Evolutionary conservation across 441 rosid genomes (phyloP).

Genomic region (Omphalea diandra): DNA sequence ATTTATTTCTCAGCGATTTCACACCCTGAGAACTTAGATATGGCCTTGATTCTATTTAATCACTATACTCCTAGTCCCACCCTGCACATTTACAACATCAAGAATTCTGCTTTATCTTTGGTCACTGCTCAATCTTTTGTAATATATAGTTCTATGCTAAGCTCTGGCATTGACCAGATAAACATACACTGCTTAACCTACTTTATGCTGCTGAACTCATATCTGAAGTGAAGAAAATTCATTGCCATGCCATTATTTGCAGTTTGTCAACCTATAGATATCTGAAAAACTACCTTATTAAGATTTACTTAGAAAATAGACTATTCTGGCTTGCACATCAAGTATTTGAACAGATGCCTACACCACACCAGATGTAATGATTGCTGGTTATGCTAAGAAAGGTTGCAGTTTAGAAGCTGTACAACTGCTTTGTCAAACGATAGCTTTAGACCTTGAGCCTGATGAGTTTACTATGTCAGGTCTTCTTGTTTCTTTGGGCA

Average conservation of each 20-base stretch:
- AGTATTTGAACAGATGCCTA: constrained; percentile 36
- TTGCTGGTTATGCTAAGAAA: constrained; percentile 47
- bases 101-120: constrained; percentile 42
- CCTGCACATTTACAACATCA: constrained; percentile 44
- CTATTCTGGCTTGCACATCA: constrained; percentile 34
- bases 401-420: constrained; percentile 45
- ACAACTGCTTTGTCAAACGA: constrained; percentile 37
- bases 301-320: constrained; percentile 38
- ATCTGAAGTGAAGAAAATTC: constrained; percentile 47
- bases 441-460: constrained; percentile 37
- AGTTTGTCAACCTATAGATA: constrained; percentile 38
- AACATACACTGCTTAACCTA: constrained; percentile 42
- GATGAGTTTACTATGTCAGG: constrained; percentile 46
- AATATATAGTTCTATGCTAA: constrained; percentile 42
- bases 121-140: constrained; percentile 26
- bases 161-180: constrained; percentile 39
- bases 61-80: constrained; percentile 49
- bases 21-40: constrained; percentile 44
- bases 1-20: constrained; percentile 49
- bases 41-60: constrained; percentile 41
- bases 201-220: constrained; percentile 29
- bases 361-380: constrained; percentile 42
- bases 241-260: constrained; percentile 44
- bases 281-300: constrained; percentile 28
- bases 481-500: constrained; percentile 48